Conservation (phyloP, 2,329 filamentous ascomycete species). For the Sporothrix luriei region DNA sequence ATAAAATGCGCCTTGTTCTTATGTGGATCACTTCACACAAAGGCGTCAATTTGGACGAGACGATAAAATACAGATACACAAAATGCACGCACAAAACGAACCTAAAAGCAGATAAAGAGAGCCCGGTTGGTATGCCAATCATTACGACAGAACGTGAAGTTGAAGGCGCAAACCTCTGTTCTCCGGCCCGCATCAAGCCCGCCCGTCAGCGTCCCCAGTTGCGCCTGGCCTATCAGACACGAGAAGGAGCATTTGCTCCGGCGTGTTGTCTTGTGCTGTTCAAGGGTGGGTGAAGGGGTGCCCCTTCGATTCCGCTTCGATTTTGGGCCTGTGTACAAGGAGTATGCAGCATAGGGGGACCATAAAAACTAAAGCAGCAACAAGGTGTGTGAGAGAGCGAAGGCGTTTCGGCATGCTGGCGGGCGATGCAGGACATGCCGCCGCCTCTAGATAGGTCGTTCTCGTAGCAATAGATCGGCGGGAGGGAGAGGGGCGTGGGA, state of each 20-base stretch:
- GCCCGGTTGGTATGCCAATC: not conserved
- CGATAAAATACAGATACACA: not conserved
- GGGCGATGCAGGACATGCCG: no score
- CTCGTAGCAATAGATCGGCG: not conserved
- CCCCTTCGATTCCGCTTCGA: not conserved
- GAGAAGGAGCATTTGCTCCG: slow-evolving; percentile 35
- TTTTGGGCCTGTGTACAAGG: not conserved
- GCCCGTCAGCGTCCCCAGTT: slow-evolving; percentile 30
- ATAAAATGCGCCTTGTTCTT: no score
- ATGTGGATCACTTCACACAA: no score
- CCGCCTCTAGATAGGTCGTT: no score
- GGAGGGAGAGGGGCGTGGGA: not conserved
- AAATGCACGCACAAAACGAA: not conserved
- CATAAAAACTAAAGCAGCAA: not conserved
- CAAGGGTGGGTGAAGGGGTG: not conserved
- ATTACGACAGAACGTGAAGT: slow-evolving; percentile 17
- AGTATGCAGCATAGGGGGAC: no score
- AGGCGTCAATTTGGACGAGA: no score
- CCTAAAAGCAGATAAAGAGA: not conserved
- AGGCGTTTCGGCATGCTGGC: no score
- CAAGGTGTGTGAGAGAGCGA: no score
- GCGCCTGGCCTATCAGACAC: slow-evolving; percentile 33
- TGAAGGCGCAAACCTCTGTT: slow-evolving; percentile 3
- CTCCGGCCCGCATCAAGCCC: slow-evolving; percentile 27
- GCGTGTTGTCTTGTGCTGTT: slow-evolving; percentile 8